Conservation (phyloP, 1,139 yeast species). For the Candida smagusa region DNA sequence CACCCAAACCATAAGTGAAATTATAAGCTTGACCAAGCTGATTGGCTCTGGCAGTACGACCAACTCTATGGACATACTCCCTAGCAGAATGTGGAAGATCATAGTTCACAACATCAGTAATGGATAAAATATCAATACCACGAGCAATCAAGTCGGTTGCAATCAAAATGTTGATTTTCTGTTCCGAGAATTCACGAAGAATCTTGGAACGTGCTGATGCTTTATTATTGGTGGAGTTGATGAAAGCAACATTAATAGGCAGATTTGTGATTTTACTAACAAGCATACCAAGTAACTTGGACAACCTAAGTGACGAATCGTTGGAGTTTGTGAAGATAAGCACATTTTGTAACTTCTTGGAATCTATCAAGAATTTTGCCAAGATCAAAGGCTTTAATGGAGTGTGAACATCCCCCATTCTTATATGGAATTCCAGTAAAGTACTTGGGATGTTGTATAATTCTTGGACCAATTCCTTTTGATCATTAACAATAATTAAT, state of each 20-base stretch:
- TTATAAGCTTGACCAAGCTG: slow-evolving; percentile 71
- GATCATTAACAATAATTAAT: slow-evolving; percentile 66
- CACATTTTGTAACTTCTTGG: slow-evolving; percentile 34
- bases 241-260: slow-evolving; percentile 19
- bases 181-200: slow-evolving; percentile 55
- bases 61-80: slow-evolving; percentile 93
- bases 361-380: slow-evolving; percentile 47
- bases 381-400: slow-evolving; percentile 74
- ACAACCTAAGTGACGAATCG: slow-evolving; percentile 76
- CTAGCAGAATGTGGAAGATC: slow-evolving; percentile 86
- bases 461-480: slow-evolving; percentile 47
- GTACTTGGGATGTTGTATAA: slow-evolving; percentile 53
- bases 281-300: slow-evolving; percentile 56
- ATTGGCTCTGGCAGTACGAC: slow-evolving; percentile 95
- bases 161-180: slow-evolving; percentile 54
- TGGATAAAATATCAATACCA: slow-evolving; percentile 79
- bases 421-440: slow-evolving; percentile 50
- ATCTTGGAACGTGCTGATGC: slow-evolving; percentile 39
- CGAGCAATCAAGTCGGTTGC: slow-evolving; percentile 94
- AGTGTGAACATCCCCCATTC: slow-evolving; percentile 53
- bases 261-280: slow-evolving; percentile 22
- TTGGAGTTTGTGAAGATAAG: slow-evolving; percentile 81
- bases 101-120: slow-evolving; percentile 79
- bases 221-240: slow-evolving; percentile 48
- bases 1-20: slow-evolving; percentile 72